These are phyloP conservation scores for Cucurbitaria berberidis DNA, from an alignment of 2,329 filamentous ascomycete species.

Conservation along the genomic window DNA sequence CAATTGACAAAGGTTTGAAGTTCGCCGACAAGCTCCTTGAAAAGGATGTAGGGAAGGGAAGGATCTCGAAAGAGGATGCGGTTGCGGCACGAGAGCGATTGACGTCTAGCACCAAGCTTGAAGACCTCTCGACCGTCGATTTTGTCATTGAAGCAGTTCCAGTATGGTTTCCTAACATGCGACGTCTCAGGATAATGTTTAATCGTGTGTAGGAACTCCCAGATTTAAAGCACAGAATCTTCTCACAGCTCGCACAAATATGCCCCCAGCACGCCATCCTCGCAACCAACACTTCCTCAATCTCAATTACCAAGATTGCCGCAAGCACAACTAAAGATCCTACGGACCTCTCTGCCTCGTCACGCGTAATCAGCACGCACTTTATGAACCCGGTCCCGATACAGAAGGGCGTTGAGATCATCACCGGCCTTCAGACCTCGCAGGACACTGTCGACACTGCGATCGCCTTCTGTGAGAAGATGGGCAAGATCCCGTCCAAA, in stretches of 20 bases:
- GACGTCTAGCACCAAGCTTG: slow-evolving; percentile 72
- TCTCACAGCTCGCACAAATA: slow-evolving; percentile 79
- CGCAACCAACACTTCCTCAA: slow-evolving; percentile 98
- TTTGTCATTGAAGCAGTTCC: slow-evolving; percentile 98
- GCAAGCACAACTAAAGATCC: slow-evolving; percentile 81
- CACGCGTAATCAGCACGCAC: slow-evolving; percentile 91
- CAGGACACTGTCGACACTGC: slow-evolving; percentile 80
- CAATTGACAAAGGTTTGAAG: slow-evolving; percentile 84
- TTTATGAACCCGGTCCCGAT: slow-evolving; percentile 99
- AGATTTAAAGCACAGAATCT: slow-evolving; percentile 85
- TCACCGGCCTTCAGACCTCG: slow-evolving; percentile 90
- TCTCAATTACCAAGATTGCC: slow-evolving; percentile 95
- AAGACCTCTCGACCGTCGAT: slow-evolving; percentile 81
- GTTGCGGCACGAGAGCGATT: slow-evolving; percentile 74
- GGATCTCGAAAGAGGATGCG: slow-evolving; percentile 82
- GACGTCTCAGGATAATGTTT: neutral
- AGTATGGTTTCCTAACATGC: slow-evolving; percentile 25
- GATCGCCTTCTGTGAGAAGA: slow-evolving; percentile 82
- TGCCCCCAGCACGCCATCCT: slow-evolving; percentile 86
- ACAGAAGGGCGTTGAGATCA: slow-evolving; percentile 98
- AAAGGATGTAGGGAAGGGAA: slow-evolving; percentile 89
- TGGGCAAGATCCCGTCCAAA: slow-evolving; percentile 90
- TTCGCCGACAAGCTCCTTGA: slow-evolving; percentile 94
- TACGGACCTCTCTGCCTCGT: slow-evolving; percentile 78
- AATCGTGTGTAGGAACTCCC: slow-evolving; percentile 69